Evolutionary conservation across 129 eudicot species (phyloP).

Genomic region (carrot (Daucus carota)): DNA sequence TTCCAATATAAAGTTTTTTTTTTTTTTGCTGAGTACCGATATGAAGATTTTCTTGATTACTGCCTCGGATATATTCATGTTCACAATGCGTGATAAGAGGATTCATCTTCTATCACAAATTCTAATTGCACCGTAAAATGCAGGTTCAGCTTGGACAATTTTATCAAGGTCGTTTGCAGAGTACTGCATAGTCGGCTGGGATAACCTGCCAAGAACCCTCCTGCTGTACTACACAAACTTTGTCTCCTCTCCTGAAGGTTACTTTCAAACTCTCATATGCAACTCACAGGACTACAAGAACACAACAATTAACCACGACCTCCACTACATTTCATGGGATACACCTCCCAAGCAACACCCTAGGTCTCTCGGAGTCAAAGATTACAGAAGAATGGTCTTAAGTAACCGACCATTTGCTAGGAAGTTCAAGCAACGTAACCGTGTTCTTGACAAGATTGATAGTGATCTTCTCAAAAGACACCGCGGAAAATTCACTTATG

Average conservation of each 20-base stretch:
- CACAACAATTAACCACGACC: conserved; percentile 82
- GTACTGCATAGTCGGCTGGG: conserved; percentile 76
- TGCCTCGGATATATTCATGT: not conserved
- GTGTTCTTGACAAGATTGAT: conserved; percentile 68
- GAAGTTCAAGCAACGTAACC: conserved; percentile 72
- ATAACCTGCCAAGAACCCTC: conserved; percentile 84
- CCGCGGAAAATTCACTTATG: conserved; percentile 36
- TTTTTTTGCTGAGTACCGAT: no score
- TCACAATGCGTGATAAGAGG: not conserved
- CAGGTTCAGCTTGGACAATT: conserved; percentile 97
- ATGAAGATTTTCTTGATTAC: not conserved
- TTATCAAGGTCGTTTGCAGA: conserved; percentile 84
- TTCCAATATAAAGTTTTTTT: not conserved
- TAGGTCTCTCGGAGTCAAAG: conserved; percentile 59
- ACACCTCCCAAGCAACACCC: conserved; percentile 96
- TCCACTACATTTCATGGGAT: conserved; percentile 96
- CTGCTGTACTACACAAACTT: conserved; percentile 94
- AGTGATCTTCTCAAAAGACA: conserved; percentile 57
- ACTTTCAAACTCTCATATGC: conserved; percentile 86
- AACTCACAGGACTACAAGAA: conserved; percentile 69
- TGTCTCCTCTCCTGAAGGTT: conserved; percentile 90
- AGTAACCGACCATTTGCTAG: conserved; percentile 90
- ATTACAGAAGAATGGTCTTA: conserved; percentile 61
- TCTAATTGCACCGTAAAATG: conserved; percentile 1
- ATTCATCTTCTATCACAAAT: not conserved